Conservation (phyloP, 352 stramenopile species). For the Pythium biforme region DNA sequence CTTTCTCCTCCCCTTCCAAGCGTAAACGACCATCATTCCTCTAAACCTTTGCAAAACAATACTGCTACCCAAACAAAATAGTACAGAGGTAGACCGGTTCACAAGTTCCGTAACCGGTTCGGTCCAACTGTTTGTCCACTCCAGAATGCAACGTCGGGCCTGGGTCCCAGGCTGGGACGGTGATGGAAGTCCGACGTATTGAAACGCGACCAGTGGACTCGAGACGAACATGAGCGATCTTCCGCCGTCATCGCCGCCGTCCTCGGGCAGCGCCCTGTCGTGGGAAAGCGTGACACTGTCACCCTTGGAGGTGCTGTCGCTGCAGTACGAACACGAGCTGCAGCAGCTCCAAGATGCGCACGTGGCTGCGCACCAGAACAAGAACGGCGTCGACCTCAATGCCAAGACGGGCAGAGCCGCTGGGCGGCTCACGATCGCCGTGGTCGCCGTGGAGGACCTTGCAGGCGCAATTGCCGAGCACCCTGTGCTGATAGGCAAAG, state of each 20-base stretch:
- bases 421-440: conserved; percentile 49
- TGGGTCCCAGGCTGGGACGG: no score
- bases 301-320: conserved; percentile 60
- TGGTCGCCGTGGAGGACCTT: conserved; percentile 44
- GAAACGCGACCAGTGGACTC: conserved; percentile 23
- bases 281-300: conserved; percentile 82
- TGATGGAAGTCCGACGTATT: conserved; percentile 6
- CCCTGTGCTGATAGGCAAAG: conserved; percentile 28
- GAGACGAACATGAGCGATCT: conserved; percentile 42
- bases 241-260: conserved; percentile 27
- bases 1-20: background rate
- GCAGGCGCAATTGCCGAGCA: conserved; percentile 33
- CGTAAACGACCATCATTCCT: conserved; percentile 24
- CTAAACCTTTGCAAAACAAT: background rate
- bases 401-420: conserved; percentile 52
- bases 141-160: no score
- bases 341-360: conserved; percentile 49
- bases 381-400: conserved; percentile 71
- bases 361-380: conserved; percentile 54
- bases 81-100: conserved; percentile 3
- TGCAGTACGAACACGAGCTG: conserved; percentile 72
- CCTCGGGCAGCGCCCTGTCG: conserved; percentile 58
- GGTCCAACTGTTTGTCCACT: background rate
- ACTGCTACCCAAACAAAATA: background rate
- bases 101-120: conserved; percentile 3